Base-by-base conservation (phyloP, 805 yeast species). In the Yamadazyma sp. region DNA sequence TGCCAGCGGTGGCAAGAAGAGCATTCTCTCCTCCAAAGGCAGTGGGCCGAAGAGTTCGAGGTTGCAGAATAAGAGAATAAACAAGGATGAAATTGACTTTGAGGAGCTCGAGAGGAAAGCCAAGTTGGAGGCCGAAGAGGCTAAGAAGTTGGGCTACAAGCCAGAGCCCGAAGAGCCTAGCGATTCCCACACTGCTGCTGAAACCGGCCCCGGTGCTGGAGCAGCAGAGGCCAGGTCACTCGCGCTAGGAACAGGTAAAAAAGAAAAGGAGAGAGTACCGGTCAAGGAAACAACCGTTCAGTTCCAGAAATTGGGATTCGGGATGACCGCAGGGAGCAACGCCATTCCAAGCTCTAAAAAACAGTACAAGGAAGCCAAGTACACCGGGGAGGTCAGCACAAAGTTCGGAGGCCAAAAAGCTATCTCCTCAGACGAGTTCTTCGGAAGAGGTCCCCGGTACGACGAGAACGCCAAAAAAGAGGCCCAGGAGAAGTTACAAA, bases 351-450 rank as follows among this genome's bases (percentile, higher is more conserved):
- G 44, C 17, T 34, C 43, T 12, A 53, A 55, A 29, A 55, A 61
- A 46, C 68, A 73, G 28, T 77, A 77, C 19, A 63, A 76, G 25
- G 81, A 77, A 29, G 77, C 75, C 38, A 71, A 73, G 49, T 84
- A 84, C 57, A 79, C 88, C 1, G 93, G 93, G 24, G 82, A 81
- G 47, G 84, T 84, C 20, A 79, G 77, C 25, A 71, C 69, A 53
- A 86, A 88, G 66, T 93, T 76, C 57, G 97, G 97, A 40, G 69
- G 67, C 27, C 96, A 90, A 59, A 91, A 87, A 73, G 96, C 90
- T 32, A 93, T 93, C 46, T 93, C 98, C 0, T 90, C 97, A 2
- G 98, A 93, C 63, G 95, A 90, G 66, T 79, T 77, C 54, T 93
- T 93, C 61, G 96, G 96, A 13, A 81, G 95, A 54, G 91, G 90